Base-by-base conservation (phyloP, 164 flowering plant species). In the Stephania yunnanensis region DNA sequence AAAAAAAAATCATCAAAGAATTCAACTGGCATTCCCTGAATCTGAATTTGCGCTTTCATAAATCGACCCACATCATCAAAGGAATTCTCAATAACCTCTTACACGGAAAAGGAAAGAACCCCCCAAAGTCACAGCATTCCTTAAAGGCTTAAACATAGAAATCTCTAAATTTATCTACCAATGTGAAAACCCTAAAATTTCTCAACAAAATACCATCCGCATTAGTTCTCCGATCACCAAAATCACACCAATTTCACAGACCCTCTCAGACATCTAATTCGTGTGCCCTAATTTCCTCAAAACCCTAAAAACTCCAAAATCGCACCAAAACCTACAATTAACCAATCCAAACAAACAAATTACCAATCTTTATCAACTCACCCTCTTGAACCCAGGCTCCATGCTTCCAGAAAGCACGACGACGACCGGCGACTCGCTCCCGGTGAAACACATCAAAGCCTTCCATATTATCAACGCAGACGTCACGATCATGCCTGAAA, bases 341-440 rank as follows among this genome's bases (percentile, higher is more conserved):
- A 19, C 1, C 66, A 61, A n/a, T 19, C 10, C 1, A 17, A 19
- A 61, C 10, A n/a, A 61, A 20, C 66, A 19, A 61, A 61, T 61
- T 0, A 58, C n/a, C 1, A 61, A n/a, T 20, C 9, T 61, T 61
- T 20, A 1, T 20, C 3, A 68, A 69, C 82, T 79, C 81, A 90
- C 96, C 87, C 93, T 83, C 83, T 90, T 87, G 76, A 90, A 90
- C 45, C 96, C 96, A 72, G 93, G 92, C 80, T 91, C 96, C 96
- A 91, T 91, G 79, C 96, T 90, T 75, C 87, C 96, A 73, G 93
- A 91, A 29, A 90, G 89, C 75, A 90, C 96, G 65, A 91, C 94
- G 30, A 88, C 96, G 74, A 91, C 93, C 78, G 91, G 93, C 46
- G 93, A 91, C 79, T 91, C 96, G 77, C 93, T 91, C 19, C 96